These are phyloP conservation scores for Cystofilobasidium capitatum DNA, from an alignment of 768 basidiomycete genomes.

Conservation along the genomic window DNA sequence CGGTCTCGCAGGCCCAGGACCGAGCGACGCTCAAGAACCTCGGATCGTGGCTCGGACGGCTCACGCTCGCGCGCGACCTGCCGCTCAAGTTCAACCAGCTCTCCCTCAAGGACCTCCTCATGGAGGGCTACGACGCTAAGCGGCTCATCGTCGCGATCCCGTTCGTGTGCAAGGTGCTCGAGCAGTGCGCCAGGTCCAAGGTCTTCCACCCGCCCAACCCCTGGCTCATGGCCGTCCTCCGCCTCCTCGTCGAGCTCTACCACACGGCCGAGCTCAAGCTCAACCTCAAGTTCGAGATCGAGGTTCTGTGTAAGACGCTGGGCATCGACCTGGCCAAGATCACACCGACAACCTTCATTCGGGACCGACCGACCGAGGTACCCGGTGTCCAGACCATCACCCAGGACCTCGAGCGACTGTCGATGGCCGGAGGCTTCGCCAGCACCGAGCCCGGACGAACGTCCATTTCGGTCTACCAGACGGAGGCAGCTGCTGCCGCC, in stretches of 20 bases:
- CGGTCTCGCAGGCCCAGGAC: slow-evolving; percentile 73
- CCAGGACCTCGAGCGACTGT: slow-evolving; percentile 65
- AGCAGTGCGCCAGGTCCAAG: slow-evolving; percentile 75
- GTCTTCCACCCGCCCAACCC: slow-evolving; percentile 96
- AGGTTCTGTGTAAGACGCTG: slow-evolving; percentile 85
- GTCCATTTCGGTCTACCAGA: slow-evolving; percentile 53
- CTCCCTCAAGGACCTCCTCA: slow-evolving; percentile 91
- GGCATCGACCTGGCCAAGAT: slow-evolving; percentile 75
- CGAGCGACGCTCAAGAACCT: slow-evolving; percentile 84
- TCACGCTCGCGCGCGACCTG: slow-evolving; percentile 83
- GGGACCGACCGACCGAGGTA: slow-evolving; percentile 55
- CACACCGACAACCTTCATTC: slow-evolving; percentile 71
- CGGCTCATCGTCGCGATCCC: slow-evolving; percentile 89
- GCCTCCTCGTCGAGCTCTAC: slow-evolving; percentile 88
- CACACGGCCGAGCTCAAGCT: slow-evolving; percentile 91
- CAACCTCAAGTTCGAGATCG: slow-evolving; percentile 97
- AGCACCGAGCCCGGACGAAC: slow-evolving; percentile 48
- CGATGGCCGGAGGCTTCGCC: slow-evolving; percentile 48
- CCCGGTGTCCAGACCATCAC: slow-evolving; percentile 57
- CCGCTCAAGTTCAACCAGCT: slow-evolving; percentile 89
- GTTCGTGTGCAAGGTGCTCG: slow-evolving; percentile 93
- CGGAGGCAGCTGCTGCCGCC: slow-evolving; percentile 49
- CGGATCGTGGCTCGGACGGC: slow-evolving; percentile 84
- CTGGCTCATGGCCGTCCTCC: slow-evolving; percentile 93
- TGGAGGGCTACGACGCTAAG: slow-evolving; percentile 88